Conservation (phyloP, 1,284 basidiomycete genomes). For the Meira miltonrushii region DNA sequence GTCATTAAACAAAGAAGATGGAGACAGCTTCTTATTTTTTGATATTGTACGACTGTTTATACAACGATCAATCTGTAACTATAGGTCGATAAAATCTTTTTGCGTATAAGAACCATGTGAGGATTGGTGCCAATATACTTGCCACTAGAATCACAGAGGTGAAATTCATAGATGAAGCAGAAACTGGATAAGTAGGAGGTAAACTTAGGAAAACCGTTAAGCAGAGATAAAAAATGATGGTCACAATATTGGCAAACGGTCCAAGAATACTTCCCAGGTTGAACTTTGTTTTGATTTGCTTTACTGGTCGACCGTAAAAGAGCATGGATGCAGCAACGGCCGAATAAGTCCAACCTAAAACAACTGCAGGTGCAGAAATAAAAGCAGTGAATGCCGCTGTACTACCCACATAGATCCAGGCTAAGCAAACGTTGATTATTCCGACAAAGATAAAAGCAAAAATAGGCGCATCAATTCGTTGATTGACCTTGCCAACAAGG, state of each 20-base stretch:
- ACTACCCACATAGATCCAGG: constrained; percentile 21
- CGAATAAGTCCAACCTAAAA: constrained; percentile 18
- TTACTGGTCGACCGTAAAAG: background rate
- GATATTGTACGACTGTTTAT: no score
- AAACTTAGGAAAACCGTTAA: constrained; percentile 20
- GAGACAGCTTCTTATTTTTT: background rate
- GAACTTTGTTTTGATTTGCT: constrained; percentile 16
- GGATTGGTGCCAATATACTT: background rate
- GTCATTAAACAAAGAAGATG: background rate
- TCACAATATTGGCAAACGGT: constrained; percentile 16
- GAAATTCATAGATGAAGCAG: constrained; percentile 7
- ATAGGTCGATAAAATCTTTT: background rate
- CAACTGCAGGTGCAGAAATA: constrained; percentile 20
- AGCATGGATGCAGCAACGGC: constrained; percentile 16
- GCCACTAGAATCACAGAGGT: constrained; percentile 1
- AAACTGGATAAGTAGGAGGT: constrained; percentile 20
- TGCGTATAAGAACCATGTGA: background rate
- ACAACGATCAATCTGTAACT: no score
- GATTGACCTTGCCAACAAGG: constrained; percentile 16
- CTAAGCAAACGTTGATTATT: constrained; percentile 12
- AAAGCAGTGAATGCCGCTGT: constrained; percentile 22
- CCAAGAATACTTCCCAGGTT: constrained; percentile 15
- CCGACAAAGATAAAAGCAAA: constrained; percentile 14
- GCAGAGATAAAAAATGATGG: constrained; percentile 19
- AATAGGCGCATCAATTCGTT: constrained; percentile 17